Evolutionary conservation across 2,329 filamentous ascomycete genomes (phyloP), one percentile per base, ranked within the genome.

Genomic region (Fusarium floridanum): DNA sequence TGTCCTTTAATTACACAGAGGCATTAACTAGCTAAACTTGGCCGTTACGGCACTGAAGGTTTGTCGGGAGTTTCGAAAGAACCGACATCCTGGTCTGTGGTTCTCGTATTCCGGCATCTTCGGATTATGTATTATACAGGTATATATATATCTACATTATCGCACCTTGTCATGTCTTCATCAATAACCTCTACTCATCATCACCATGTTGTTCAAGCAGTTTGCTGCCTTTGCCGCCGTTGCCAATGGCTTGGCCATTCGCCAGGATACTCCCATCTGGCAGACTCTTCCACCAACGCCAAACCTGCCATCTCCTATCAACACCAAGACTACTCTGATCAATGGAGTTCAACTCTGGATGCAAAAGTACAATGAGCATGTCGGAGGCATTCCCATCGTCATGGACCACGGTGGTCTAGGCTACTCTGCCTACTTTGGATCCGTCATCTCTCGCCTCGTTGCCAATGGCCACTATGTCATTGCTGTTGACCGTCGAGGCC

Each of bases 361-460:
- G 75, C 83, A 84, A 68, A 81, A 83, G 73, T 85, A 85, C 79
- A 85, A 84, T 64, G 78, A 82, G 34, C 56, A 76, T 9, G 77
- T 79, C 4, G 79, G 79, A 39, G 77, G 78, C 16, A 72, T 78
- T 0, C 83, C 84, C 7, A 78, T 86, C 4, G 80, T 86, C 65
- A 75, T 86, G 66, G 77, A 83, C 50, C 82, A 84, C 71, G 83
- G 83, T 36, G 84, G 84, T 27, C 81, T 85, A 32, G 83, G 83
- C 27, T 84, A 84, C 76, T 85, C 82, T 12, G 82, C 82, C 12
- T 85, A 85, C 68, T 85, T 84, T 55, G 83, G 80, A 62, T 71
- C 79, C 56, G 83, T 85, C 55, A 84, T 85, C 71, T 73, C 74
- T 16, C 75, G 77, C 11, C 78, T 83, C 7, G 67, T 84, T 32